phyloP scores from a whole-genome alignment of 2,329 filamentous ascomycete genomes.

The Parafenestella ontariensis region DNA sequence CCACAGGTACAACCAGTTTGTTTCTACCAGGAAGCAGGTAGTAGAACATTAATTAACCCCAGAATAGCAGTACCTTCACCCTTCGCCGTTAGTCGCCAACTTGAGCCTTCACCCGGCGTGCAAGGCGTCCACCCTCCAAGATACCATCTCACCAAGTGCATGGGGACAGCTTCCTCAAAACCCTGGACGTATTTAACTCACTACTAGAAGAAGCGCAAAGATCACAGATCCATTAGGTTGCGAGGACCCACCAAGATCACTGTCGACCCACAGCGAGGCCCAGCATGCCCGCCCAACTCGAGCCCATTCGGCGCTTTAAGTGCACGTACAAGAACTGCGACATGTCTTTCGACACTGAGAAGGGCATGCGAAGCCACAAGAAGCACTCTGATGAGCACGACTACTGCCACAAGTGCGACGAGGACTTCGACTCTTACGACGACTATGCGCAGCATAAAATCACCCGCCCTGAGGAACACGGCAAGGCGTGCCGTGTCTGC shows the following conservation, averaged over 20 bases:
- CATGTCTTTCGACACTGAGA: slow-evolving; percentile 53
- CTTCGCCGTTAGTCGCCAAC: background rate
- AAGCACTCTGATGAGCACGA: slow-evolving; percentile 51
- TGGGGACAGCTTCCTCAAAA: background rate
- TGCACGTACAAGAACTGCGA: slow-evolving; percentile 58
- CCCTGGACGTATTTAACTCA: background rate
- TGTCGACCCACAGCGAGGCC: background rate
- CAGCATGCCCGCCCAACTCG: slow-evolving; percentile 35
- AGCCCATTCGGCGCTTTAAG: slow-evolving; percentile 31
- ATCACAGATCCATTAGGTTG: background rate
- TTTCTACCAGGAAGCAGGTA: background rate
- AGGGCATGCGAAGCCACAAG: slow-evolving; percentile 62
- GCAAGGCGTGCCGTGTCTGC: slow-evolving; percentile 64
- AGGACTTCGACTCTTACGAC: slow-evolving; percentile 55
- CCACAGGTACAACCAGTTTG: background rate
- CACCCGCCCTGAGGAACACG: slow-evolving; percentile 44
- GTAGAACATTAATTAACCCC: background rate
- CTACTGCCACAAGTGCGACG: slow-evolving; percentile 56
- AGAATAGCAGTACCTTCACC: background rate
- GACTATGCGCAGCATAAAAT: slow-evolving; percentile 58
- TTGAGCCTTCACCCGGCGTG: background rate
- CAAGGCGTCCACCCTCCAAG: background rate
- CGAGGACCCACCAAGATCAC: background rate
- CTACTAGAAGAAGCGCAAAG: background rate
- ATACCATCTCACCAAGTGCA: background rate